Evolutionary conservation across 306 rosid genomes (phyloP), one percentile per base, ranked within the genome.

Genomic region (Quercus aquifolioides): DNA sequence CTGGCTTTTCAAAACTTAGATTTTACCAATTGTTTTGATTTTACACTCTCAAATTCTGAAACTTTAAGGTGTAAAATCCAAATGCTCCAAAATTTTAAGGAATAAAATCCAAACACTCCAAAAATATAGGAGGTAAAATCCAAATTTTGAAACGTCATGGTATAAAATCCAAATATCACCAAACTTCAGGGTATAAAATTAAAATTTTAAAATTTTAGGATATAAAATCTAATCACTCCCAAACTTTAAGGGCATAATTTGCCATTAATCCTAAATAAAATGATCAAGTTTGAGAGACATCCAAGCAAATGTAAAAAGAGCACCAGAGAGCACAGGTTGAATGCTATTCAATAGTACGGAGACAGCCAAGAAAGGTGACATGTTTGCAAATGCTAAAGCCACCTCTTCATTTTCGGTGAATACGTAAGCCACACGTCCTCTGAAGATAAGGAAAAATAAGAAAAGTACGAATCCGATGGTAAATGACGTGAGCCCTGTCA

Each of bases 301-400:
- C 19, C 10, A 9, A 20, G 23, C 46, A 38, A 38, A 38, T 38
- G 26, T 15, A 55, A 19, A 25, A 15, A 13, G 7, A 49, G 15
- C 83, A 90, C 94, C 89, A 0, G 91, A 86, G 60, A 87, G 91
- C 9, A 90, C 90, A 10, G 90, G 91, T 71, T 90, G 93, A 54
- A 90, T 55, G 84, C 88, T 86, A 71, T 90, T 90, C 74, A 90
- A 13, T 52, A 88, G 25, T 46, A 90, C 78, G 58, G 94, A 90
- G 85, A 88, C 4, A 64, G 91, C 69, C 4, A 90, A 13, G 57
- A 90, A 79, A 20, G 89, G 87, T 4, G 94, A 90, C 76, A 90
- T 60, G 6, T 83, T 74, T 0, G 85, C 85, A 55, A 88, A 90
- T 4, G 87, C 89, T 60, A 74, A 14, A 56, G 82, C 88, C 21